Conservation (phyloP, 1,284 basidiomycete genomes). For the Volvariella volvacea region DNA sequence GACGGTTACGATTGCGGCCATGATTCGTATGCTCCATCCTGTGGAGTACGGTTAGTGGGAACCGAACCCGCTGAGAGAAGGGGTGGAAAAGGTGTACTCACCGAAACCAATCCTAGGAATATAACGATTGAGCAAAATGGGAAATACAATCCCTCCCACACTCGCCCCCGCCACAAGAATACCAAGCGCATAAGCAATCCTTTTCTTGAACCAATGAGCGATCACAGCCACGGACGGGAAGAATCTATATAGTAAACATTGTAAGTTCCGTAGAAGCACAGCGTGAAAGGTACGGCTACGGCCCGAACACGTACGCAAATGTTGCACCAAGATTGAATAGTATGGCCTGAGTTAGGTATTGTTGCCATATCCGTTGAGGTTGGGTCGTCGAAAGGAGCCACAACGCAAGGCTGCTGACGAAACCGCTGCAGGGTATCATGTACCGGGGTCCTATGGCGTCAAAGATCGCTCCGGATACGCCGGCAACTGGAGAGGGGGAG, state of each 20-base stretch:
- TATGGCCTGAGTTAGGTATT: slow-evolving; percentile 1
- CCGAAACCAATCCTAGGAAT: neutral
- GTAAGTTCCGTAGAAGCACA: neutral
- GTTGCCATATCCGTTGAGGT: slow-evolving; percentile 1
- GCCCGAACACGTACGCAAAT: neutral
- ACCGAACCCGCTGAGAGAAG: too few species aligned
- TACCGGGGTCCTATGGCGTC: neutral
- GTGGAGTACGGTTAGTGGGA: neutral
- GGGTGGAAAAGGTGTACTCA: neutral
- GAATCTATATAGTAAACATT: neutral
- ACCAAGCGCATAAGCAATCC: neutral
- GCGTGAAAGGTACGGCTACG: neutral
- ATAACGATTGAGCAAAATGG: neutral
- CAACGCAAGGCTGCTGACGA: neutral
- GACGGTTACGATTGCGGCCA: neutral
- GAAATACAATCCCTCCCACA: neutral
- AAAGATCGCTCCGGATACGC: neutral
- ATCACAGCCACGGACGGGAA: neutral
- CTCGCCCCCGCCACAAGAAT: neutral
- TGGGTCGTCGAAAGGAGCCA: neutral
- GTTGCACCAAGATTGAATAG: neutral
- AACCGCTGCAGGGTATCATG: neutral
- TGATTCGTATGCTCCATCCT: neutral
- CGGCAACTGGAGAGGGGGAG: neutral
- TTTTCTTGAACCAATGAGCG: neutral